phyloP scores from a whole-genome alignment of 495 filamentous ascomycete species.

The Penicillium diatomitis region DNA sequence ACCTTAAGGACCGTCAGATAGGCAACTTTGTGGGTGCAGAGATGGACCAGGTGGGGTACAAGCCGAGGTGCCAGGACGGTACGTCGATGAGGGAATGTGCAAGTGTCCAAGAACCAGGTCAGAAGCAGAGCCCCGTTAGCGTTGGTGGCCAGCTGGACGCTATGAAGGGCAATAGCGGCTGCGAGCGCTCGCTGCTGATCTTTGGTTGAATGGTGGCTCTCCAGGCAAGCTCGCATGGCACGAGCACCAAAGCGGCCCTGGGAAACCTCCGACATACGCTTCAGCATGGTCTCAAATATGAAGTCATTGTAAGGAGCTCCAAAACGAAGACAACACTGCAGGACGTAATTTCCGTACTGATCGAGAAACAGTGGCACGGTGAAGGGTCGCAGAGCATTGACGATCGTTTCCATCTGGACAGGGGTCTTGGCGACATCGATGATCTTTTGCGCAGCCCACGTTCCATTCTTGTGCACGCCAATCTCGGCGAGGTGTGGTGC shows the following conservation, averaged over 20 bases:
- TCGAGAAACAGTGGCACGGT: slow-evolving; percentile 87
- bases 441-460: slow-evolving; percentile 98
- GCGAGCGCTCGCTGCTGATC: slow-evolving; percentile 94
- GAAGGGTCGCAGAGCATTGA: slow-evolving; percentile 74
- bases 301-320: slow-evolving; percentile 84
- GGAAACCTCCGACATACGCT: slow-evolving; percentile 86
- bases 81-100: slow-evolving; percentile 86
- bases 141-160: slow-evolving; percentile 93
- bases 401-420: slow-evolving; percentile 73
- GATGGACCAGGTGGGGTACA: slow-evolving; percentile 90
- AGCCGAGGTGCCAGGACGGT: slow-evolving; percentile 88
- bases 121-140: slow-evolving; percentile 89
- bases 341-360: slow-evolving; percentile 96
- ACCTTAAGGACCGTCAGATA: slow-evolving; percentile 97
- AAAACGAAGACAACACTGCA: slow-evolving; percentile 92
- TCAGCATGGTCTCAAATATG: slow-evolving; percentile 96
- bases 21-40: slow-evolving; percentile 98
- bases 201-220: slow-evolving; percentile 91
- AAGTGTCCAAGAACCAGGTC: slow-evolving; percentile 98
- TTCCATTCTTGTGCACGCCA: slow-evolving; percentile 97
- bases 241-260: slow-evolving; percentile 91
- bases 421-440: slow-evolving; percentile 88
- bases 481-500: slow-evolving; percentile 90
- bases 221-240: slow-evolving; percentile 93
- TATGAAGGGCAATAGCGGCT: slow-evolving; percentile 88